Evolutionary conservation across 768 basidiomycete genomes (phyloP).

Genomic region (Tephrocybe sp.): DNA sequence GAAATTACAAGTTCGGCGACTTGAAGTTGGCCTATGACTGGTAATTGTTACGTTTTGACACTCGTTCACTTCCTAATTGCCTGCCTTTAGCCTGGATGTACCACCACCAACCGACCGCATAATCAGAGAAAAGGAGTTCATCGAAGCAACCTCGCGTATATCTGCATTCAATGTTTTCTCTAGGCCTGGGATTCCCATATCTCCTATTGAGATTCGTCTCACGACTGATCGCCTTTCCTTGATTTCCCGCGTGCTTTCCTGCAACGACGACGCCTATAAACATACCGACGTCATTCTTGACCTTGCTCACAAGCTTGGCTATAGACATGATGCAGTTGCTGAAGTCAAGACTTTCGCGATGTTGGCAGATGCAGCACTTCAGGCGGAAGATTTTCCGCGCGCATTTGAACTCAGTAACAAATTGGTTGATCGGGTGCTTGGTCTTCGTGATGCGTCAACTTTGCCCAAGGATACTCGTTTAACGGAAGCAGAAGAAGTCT

Average conservation of each 20-base stretch:
- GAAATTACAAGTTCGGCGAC: constrained; percentile 89
- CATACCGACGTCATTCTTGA: constrained; percentile 92
- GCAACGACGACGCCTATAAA: constrained; percentile 84
- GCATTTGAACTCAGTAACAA: constrained; percentile 70
- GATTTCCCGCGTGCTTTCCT: constrained; percentile 82
- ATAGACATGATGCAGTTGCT: constrained; percentile 65
- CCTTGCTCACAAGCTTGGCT: constrained; percentile 86
- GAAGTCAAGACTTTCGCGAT: constrained; percentile 84
- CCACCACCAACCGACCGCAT: constrained; percentile 62
- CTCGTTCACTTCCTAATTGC: constrained; percentile 2
- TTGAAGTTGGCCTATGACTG: constrained; percentile 98
- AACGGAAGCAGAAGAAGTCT: constrained; percentile 71
- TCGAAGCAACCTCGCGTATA: constrained; percentile 95
- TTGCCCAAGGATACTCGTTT: constrained; percentile 35
- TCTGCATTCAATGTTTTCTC: constrained; percentile 88
- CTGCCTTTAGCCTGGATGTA: constrained; percentile 66
- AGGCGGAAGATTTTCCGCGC: constrained; percentile 72
- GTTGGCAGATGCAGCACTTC: constrained; percentile 86
- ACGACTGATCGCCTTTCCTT: constrained; percentile 86
- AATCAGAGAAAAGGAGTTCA: constrained; percentile 79
- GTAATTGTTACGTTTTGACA: constrained; percentile 36
- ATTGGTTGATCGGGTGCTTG: constrained; percentile 65
- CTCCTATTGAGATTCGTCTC: constrained; percentile 91
- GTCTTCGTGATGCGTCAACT: constrained; percentile 35
- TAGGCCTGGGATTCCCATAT: constrained; percentile 69